Evolutionary conservation across 2,329 filamentous ascomycete genomes (phyloP), one percentile per base, ranked within the genome.

Genomic region (Bipolaris cookei): DNA sequence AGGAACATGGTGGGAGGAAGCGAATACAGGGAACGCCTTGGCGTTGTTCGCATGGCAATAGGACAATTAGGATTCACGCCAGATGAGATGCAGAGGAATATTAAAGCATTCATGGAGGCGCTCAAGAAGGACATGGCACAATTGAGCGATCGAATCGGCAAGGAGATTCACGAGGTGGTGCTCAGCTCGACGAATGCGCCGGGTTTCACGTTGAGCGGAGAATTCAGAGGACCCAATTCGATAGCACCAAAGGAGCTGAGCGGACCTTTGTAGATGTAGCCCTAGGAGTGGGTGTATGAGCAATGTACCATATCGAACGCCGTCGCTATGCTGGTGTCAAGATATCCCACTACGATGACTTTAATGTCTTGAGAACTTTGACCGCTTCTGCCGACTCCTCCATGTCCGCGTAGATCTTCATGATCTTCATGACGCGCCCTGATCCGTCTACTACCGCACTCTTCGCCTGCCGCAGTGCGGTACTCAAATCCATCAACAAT

Each of bases 1-100:
- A 86, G 85, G 69, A 91, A 94, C 65, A 87, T 97, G 78, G 87
- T 92, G 13, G 92, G 94, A 60, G 91, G 88, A 51, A 90, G 88
- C 51, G 88, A 93, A 66, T 99, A 97, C 80, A 87, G 92, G 73
- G 95, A 99, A 81, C 85, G 89, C 65, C 78, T 88, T 64, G 95
- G 92, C 14, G 91, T 95, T 28, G 86, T 99, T 53, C 84, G 93
- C 58, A 86, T 98, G 83, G 89, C 92, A n/a, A 86, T 99, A 60
- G 95, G 94, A 4, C 92, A 97, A 79, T 78, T 99, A 72, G 90
- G 86, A 1, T 96, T 96, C 79, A 91, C 91, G 6, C 92, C 95
- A 3, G 88, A 95, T 69, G 87, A 95, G 83, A 79, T 99, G 79
- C 86, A 89, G 73, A 86, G 86, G 63, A 99, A 99, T 75, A 84